These are phyloP conservation scores for Phytophthora ramorum DNA, from an alignment of 352 stramenopile genomes.

Conservation along the genomic window DNA sequence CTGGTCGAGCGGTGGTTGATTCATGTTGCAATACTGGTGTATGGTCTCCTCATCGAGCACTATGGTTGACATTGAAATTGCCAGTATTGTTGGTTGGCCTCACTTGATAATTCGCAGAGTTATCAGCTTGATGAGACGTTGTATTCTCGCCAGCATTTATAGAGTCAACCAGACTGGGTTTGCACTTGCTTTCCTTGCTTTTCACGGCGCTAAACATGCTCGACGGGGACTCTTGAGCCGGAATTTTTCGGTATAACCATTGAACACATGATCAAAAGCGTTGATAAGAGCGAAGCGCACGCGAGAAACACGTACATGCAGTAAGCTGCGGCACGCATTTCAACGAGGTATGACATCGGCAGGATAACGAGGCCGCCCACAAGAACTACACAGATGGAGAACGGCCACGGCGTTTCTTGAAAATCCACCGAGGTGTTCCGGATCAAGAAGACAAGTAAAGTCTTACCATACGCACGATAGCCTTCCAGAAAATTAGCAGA, in stretches of 20 bases:
- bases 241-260: slow-evolving; percentile 56
- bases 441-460: slow-evolving; percentile 43
- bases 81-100: no score
- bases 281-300: slow-evolving; percentile 40
- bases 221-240: slow-evolving; percentile 27
- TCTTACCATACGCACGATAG: slow-evolving; percentile 46
- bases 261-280: slow-evolving; percentile 41
- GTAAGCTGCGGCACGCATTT: slow-evolving; percentile 43
- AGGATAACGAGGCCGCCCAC: slow-evolving; percentile 51
- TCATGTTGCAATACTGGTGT: no score
- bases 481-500: slow-evolving; percentile 67
- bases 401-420: slow-evolving; percentile 74
- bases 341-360: slow-evolving; percentile 54
- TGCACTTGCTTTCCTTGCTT: no score
- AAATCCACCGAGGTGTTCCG: slow-evolving; percentile 54
- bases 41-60: no score
- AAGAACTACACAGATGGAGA: slow-evolving; percentile 57
- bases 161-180: no score
- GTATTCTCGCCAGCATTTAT: no score
- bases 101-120: no score
- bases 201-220: no score
- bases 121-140: no score
- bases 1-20: no score
- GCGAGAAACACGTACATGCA: slow-evolving; percentile 55
- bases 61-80: no score